A percentile compares a stretch with the other conserved stretches of the same genome.
Evolutionary conservation across 345 rosid species (phyloP).

Genomic region (Acer saccharum): DNA sequence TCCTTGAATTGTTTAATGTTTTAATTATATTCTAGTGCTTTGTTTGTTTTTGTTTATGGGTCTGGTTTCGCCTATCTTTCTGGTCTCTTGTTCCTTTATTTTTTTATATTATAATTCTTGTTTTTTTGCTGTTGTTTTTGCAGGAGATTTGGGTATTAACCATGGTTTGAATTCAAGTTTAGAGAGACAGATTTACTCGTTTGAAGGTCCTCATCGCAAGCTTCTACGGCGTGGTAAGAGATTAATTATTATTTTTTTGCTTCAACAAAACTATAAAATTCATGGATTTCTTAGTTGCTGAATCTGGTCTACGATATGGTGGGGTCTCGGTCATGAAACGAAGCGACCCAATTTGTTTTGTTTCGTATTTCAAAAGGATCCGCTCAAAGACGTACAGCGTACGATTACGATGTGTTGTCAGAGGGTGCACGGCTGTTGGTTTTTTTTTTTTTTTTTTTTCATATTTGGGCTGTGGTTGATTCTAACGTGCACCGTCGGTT

Average conservation of each 20-base stretch:
- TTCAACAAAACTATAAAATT: too few relatives aligned
- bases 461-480: conserved; percentile 1
- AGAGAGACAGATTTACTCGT: conserved; percentile 11
- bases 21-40: neutral
- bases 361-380: neutral
- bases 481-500: conserved; percentile 39
- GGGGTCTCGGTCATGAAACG: neutral
- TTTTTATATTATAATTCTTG: neutral
- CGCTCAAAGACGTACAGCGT: conserved; percentile 20
- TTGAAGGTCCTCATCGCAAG: conserved; percentile 48
- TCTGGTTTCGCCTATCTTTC: conserved; percentile 19
- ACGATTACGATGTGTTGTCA: conserved; percentile 34
- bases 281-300: neutral
- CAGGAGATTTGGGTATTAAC: conserved; percentile 14
- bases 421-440: conserved; percentile 41
- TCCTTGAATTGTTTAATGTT: conserved; percentile 18
- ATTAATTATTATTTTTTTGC: neutral
- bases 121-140: conserved; percentile 6
- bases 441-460: neutral
- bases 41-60: neutral
- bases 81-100: conserved; percentile 7
- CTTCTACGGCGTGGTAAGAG: conserved; percentile 47
- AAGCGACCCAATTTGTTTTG: conserved; percentile 3
- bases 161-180: conserved; percentile 6
- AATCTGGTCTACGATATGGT: too few relatives aligned